Evolutionary conservation across 768 basidiomycete genomes (phyloP).

Genomic region (Obba rivulosa): DNA sequence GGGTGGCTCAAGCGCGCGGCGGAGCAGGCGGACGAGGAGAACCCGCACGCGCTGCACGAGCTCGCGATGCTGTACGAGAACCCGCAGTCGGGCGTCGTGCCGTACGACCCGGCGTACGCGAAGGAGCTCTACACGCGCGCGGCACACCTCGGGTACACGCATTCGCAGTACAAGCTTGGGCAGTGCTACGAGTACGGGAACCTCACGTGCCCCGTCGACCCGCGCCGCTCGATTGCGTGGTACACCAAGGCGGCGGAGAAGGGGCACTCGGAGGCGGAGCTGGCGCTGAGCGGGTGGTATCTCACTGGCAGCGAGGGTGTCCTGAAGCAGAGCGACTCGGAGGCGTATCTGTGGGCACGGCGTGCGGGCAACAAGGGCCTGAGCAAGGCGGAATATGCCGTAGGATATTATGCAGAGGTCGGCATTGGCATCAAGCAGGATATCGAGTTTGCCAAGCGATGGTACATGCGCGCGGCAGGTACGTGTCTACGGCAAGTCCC

Average conservation of each 20-base stretch:
- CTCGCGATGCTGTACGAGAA: constrained; percentile 84
- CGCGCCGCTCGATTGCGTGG: constrained; percentile 93
- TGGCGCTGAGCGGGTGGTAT: constrained; percentile 98
- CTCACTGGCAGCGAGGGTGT: constrained; percentile 93
- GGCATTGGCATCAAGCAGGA: constrained; percentile 98
- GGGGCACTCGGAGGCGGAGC: constrained; percentile 90
- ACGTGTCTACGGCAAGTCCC: constrained; percentile 27
- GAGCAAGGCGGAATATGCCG: constrained; percentile 97
- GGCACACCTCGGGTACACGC: constrained; percentile 89
- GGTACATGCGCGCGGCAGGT: constrained; percentile 99
- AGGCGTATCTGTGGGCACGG: constrained; percentile 98
- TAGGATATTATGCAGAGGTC: constrained; percentile 96
- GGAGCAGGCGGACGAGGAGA: constrained; percentile 96
- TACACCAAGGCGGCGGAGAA: constrained; percentile 98
- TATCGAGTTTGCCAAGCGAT: constrained; percentile 90
- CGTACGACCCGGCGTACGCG: constrained; percentile 77
- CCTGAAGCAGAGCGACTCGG: constrained; percentile 94
- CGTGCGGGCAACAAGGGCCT: constrained; percentile 95
- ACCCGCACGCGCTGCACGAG: constrained; percentile 96
- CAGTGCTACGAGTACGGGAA: constrained; percentile 92
- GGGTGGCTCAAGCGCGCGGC: constrained; percentile 94
- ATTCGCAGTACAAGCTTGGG: constrained; percentile 93
- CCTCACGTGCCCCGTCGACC: constrained; percentile 87
- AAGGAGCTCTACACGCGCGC: constrained; percentile 85
- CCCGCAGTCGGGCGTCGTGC: constrained; percentile 59